These are phyloP conservation scores for Striga hermonthica DNA, from an alignment of 305 asterid genomes.

Conservation along the genomic window DNA sequence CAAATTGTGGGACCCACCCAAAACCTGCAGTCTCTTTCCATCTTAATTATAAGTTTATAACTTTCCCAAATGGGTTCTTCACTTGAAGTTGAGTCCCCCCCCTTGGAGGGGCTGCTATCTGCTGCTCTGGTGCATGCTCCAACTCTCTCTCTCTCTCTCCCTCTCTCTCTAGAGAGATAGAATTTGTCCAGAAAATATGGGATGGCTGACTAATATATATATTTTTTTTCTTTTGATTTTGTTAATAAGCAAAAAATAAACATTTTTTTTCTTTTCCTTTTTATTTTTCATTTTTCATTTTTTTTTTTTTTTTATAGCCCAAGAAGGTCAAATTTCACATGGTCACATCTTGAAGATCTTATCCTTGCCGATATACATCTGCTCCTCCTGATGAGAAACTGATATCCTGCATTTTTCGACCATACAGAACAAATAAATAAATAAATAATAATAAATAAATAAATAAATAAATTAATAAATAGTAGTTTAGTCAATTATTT, in stretches of 20 bases:
- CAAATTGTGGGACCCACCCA: too few species aligned
- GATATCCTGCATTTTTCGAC: slow-evolving; percentile 41
- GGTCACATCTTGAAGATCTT: slow-evolving; percentile 48
- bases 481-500: neutral
- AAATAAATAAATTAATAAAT: too few species aligned
- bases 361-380: slow-evolving; percentile 51
- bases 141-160: too few species aligned
- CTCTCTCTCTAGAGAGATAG: too few species aligned
- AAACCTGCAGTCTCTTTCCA: slow-evolving; percentile 3
- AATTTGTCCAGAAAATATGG: neutral
- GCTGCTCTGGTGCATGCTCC: too few species aligned
- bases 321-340: slow-evolving; percentile 33
- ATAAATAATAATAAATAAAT: too few species aligned
- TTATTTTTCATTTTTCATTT: too few species aligned
- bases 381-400: slow-evolving; percentile 43
- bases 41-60: too few species aligned
- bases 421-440: slow-evolving; percentile 22
- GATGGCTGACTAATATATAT: neutral
- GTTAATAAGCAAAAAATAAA: slow-evolving; percentile 15
- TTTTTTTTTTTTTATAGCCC: slow-evolving; percentile 28
- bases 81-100: too few species aligned
- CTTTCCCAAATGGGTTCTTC: too few species aligned
- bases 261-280: too few species aligned
- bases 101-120: too few species aligned
- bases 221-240: neutral